phyloP scores from a whole-genome alignment of 1,139 yeast species.

The Sugiyamaella xylanicola region DNA sequence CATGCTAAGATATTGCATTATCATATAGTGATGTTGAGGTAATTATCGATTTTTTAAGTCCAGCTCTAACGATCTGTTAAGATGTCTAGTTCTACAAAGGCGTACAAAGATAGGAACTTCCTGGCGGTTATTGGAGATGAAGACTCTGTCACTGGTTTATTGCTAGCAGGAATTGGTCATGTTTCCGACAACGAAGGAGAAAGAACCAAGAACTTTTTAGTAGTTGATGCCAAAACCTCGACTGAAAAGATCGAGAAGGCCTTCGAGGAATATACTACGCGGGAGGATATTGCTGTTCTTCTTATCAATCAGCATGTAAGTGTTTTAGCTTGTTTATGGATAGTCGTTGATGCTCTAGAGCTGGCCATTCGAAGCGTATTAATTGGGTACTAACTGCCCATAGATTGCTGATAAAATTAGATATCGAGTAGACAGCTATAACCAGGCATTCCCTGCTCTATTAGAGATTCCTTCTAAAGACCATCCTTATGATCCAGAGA shows the following conservation, averaged over 20 bases:
- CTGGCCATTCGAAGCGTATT: no score
- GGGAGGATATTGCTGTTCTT: slow-evolving; percentile 91
- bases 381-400: no score
- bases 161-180: slow-evolving; percentile 95
- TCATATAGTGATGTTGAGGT: not conserved
- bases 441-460: slow-evolving; percentile 94
- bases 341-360: no score
- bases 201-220: slow-evolving; percentile 80
- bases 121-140: slow-evolving; percentile 96
- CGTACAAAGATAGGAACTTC: slow-evolving; percentile 57
- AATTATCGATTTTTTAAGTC: not conserved
- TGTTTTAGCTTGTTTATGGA: no score
- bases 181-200: slow-evolving; percentile 56
- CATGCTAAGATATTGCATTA: not conserved
- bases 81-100: slow-evolving; percentile 23
- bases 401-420: slow-evolving; percentile 84
- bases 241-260: slow-evolving; percentile 73
- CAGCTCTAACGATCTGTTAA: not conserved
- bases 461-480: slow-evolving; percentile 97
- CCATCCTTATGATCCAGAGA: slow-evolving; percentile 97
- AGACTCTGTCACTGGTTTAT: slow-evolving; percentile 94
- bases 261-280: slow-evolving; percentile 72
- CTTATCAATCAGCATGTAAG: slow-evolving; percentile 82
- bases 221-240: slow-evolving; percentile 76
- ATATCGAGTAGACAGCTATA: slow-evolving; percentile 74